Base-by-base conservation (phyloP, 257 asterid genomes). In the Henckelia pumila region DNA sequence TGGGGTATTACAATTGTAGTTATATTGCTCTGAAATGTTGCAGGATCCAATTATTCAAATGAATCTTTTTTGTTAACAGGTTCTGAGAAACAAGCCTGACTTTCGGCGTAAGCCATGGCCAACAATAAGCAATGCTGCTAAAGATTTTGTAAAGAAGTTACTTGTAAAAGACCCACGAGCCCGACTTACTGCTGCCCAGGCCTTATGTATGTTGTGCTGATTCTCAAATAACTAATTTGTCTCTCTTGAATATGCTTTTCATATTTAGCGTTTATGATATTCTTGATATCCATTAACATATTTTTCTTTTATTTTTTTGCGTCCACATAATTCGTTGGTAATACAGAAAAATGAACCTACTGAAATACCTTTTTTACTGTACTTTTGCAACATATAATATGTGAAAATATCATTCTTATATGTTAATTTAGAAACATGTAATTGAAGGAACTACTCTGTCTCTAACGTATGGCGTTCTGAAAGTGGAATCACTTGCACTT, bases 81-180 rank as follows among this genome's bases (percentile, higher is more conserved):
- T 94, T 75, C 79, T 94, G 32, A 81, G 87, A 77, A 94, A 94
- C 79, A 94, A 88, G 79, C 99, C 99, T 1, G 99, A 94, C 71
- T 94, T 91, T 74, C 84, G 92, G 32, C 97, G 98, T 70, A 94
- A 94, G 77, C 99, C 99, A 69, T 94, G 99, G 99, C 89, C 97
- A 59, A 84, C 80, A 68, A 88, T 88, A 71, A 94, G 96, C 85
- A 75, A 71, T 74, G 83, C 89, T 33, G 99, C 97, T 68, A 91
- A 91, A 83, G 99, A 94, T 84, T 91, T 94, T 73, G 97, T 94
- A 40, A 88, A 83, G 88, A 94, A 94, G 82, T 73, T 94, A 67
- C 77, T 94, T 55, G 93, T 84, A 70, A 94, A 94, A 76, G 95
- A 94, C 78, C 97, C 97, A 59, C 96, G 85, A 23, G 96, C 96